These are phyloP conservation scores for Discostella stelligeroides DNA, from an alignment of 108 stramenopile genomes.

Conservation along the genomic window DNA sequence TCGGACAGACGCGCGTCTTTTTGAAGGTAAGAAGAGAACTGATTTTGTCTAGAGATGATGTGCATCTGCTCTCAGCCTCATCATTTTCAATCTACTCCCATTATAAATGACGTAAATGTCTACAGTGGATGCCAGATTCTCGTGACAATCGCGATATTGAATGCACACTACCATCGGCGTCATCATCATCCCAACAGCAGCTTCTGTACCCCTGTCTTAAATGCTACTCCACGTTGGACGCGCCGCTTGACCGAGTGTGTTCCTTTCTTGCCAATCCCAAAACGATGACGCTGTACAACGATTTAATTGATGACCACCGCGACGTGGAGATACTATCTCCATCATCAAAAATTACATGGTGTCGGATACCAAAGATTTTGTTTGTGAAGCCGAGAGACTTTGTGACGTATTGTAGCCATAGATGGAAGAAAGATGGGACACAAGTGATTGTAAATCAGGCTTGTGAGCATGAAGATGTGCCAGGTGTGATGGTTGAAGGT, in stretches of 20 bases:
- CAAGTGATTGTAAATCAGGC: conserved; percentile 88
- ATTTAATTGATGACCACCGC: conserved; percentile 62
- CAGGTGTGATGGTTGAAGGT: conserved; percentile 54
- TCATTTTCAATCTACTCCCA: background rate
- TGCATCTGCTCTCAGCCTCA: too few species aligned
- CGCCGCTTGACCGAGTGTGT: conserved; percentile 82
- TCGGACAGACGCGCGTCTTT: conserved; percentile 65
- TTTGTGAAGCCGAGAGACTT: conserved; percentile 85
- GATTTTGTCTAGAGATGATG: too few species aligned
- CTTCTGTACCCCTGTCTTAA: conserved; percentile 79
- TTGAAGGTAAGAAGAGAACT: conserved; percentile 58
- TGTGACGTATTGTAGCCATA: conserved; percentile 84
- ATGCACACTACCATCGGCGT: too few species aligned
- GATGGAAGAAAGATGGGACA: conserved; percentile 82
- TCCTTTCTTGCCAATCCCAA: conserved; percentile 67
- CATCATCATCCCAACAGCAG: background rate
- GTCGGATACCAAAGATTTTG: conserved; percentile 75
- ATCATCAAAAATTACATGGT: conserved; percentile 80
- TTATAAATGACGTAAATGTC: background rate
- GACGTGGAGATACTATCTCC: conserved; percentile 63
- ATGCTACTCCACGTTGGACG: conserved; percentile 73
- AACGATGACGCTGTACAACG: conserved; percentile 73
- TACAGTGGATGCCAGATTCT: conserved; percentile 83
- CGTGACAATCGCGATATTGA: conserved; percentile 54
- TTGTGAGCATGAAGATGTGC: conserved; percentile 67